phyloP scores from a whole-genome alignment of 805 yeast species.

The Starmera quercuum region DNA sequence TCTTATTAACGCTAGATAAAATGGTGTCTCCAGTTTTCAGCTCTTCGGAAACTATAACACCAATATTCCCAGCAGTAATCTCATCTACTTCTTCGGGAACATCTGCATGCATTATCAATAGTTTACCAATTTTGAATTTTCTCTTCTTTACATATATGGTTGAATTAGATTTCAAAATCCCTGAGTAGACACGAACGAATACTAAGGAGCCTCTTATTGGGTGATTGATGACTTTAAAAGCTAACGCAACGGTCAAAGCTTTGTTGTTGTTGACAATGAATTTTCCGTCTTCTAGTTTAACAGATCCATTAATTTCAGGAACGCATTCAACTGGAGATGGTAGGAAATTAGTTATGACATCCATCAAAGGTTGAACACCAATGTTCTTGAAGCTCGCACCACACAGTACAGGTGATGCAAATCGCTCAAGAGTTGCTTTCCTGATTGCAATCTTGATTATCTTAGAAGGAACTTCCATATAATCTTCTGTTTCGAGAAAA shows the following conservation, averaged over 20 bases:
- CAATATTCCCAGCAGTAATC: slow-evolving; percentile 77
- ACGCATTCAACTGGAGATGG: slow-evolving; percentile 73
- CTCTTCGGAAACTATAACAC: slow-evolving; percentile 56
- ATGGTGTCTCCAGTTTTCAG: slow-evolving; percentile 89
- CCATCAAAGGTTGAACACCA: slow-evolving; percentile 92
- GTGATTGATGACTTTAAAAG: slow-evolving; percentile 88
- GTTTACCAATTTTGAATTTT: slow-evolving; percentile 55
- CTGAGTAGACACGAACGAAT: slow-evolving; percentile 84
- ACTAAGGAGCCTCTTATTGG: slow-evolving; percentile 77
- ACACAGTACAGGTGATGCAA: slow-evolving; percentile 74
- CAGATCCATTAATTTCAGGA: slow-evolving; percentile 44
- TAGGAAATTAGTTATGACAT: slow-evolving; percentile 67
- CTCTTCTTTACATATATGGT: slow-evolving; percentile 63
- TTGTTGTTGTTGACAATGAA: slow-evolving; percentile 49
- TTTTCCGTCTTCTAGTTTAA: slow-evolving; percentile 31
- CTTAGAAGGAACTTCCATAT: slow-evolving; percentile 50
- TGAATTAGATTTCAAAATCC: slow-evolving; percentile 56
- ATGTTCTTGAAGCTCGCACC: slow-evolving; percentile 90
- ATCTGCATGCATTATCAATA: slow-evolving; percentile 85
- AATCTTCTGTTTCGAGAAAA: slow-evolving; percentile 70
- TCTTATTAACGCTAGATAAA: slow-evolving; percentile 49
- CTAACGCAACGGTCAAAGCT: slow-evolving; percentile 61
- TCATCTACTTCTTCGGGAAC: slow-evolving; percentile 61
- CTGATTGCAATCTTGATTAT: slow-evolving; percentile 56
- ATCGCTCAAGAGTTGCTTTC: slow-evolving; percentile 48